Base-by-base conservation (phyloP, 257 asterid genomes). In the Nicotiana obtusifolia region DNA sequence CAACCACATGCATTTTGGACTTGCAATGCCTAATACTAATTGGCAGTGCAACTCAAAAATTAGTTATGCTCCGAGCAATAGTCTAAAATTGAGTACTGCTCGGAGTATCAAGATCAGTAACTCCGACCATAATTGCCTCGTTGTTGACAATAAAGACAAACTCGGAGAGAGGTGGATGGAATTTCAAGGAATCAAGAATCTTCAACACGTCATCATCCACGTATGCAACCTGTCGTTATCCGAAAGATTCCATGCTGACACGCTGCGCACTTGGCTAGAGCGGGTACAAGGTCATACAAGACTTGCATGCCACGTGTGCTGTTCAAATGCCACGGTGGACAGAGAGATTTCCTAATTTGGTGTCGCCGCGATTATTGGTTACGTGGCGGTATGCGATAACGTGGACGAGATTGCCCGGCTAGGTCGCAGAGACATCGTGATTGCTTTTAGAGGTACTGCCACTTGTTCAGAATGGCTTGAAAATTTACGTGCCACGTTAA, bases 401-500 rank as follows among this genome's bases (percentile, higher is more conserved):
- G 54, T 69, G 84, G 82, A 85, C 0, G 97, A 92, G 76, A 91
- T 95, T 17, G 87, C 90, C 0, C 44, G 99, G 16, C 66, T 94
- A 0, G 99, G 99, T 15, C 86, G 98, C 0, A 96, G 98, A 8
- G 97, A 94, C 69, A 94, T 95, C 81, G 99, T 95, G 75, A 87
- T 95, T 49, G 93, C 98, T 3, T 92, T 85, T 60, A 88, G 99
- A 2, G 99, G 99, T 30, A 95, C 99, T 3, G 90, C 93, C 87
- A 95, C 98, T 54, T 91, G 92, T 69, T 33, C 87, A 76, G 97
- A 95, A 84, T 95, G 99, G 97, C 83, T 90, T 5, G 99, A 95
- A 81, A 95, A 95, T 26, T 75, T 95, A 28, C 97, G 98, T 0
- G 97, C 89, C 86, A 82, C 86, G 10, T 73, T 94, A 75, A 84